Conservation (phyloP, 768 basidiomycete genomes). For the Lactarius psammicola region DNA sequence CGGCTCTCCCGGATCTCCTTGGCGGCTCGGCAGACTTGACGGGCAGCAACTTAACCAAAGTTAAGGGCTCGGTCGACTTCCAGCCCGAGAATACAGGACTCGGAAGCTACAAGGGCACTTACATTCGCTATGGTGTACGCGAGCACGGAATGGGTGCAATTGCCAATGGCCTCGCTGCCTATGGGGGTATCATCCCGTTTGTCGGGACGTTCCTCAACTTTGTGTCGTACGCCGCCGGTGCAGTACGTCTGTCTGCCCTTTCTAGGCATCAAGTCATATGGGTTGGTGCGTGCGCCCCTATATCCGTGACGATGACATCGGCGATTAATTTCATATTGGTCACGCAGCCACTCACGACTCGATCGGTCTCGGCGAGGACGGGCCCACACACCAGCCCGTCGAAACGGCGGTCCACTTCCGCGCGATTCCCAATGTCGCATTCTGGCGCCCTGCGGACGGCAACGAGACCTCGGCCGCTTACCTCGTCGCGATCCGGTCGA, state of each 20-base stretch:
- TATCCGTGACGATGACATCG: background rate
- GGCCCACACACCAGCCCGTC: slow-evolving; percentile 94
- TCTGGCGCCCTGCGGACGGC: slow-evolving; percentile 93
- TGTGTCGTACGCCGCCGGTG: slow-evolving; percentile 90
- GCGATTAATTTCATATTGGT: slow-evolving; percentile 6
- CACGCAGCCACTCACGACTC: slow-evolving; percentile 85
- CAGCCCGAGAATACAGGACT: slow-evolving; percentile 84
- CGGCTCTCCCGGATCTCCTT: slow-evolving; percentile 76
- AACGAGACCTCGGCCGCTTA: slow-evolving; percentile 98
- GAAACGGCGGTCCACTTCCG: slow-evolving; percentile 87
- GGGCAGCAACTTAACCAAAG: slow-evolving; percentile 88
- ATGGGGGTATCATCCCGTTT: slow-evolving; percentile 89
- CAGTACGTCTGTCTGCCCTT: slow-evolving; percentile 86
- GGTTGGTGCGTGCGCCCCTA: slow-evolving; percentile 60
- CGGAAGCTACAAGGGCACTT: slow-evolving; percentile 81
- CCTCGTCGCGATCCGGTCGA: slow-evolving; percentile 70
- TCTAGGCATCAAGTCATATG: slow-evolving; percentile 90
- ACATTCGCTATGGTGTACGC: slow-evolving; percentile 95
- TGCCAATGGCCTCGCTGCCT: slow-evolving; percentile 85
- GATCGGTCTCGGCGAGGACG: slow-evolving; percentile 90
- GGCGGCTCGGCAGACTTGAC: slow-evolving; percentile 92
- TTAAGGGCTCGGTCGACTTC: slow-evolving; percentile 84
- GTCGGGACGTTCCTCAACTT: slow-evolving; percentile 95
- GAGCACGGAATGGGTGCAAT: slow-evolving; percentile 98
- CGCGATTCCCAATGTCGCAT: slow-evolving; percentile 86